These are phyloP conservation scores for Vararia minispora DNA, from an alignment of 768 basidiomycete species.

Conservation along the genomic window DNA sequence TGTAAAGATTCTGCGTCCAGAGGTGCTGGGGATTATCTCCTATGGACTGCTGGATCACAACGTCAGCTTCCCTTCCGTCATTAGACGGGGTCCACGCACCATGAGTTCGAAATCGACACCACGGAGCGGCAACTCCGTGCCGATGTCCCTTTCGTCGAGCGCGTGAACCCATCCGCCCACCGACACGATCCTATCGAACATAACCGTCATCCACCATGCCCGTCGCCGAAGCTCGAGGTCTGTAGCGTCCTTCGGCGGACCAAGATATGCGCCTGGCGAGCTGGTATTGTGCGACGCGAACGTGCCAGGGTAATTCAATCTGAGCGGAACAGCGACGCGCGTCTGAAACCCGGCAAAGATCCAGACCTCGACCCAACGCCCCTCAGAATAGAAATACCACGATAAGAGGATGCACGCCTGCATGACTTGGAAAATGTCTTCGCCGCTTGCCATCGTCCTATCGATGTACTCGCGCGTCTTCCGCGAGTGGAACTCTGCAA, in stretches of 20 bases:
- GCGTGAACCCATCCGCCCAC: conserved; percentile 78
- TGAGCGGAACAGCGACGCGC: conserved; percentile 69
- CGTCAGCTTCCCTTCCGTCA: conserved; percentile 10
- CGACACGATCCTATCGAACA: conserved; percentile 69
- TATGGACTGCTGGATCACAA: conserved; percentile 34
- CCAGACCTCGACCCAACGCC: conserved; percentile 87
- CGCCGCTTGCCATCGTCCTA: conserved; percentile 81
- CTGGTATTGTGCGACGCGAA: conserved; percentile 56
- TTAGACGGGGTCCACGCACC: conserved; percentile 28
- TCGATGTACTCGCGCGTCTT: conserved; percentile 86
- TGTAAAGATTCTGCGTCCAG: conserved; percentile 50
- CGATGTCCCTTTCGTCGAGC: conserved; percentile 74
- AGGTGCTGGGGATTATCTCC: conserved; percentile 73
- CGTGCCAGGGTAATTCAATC: conserved; percentile 79
- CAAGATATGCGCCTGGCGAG: conserved; percentile 70
- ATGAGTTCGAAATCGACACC: conserved; percentile 67
- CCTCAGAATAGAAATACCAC: conserved; percentile 89
- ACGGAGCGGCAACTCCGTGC: conserved; percentile 72
- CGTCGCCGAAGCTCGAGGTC: conserved; percentile 72
- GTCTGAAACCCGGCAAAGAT: conserved; percentile 82
- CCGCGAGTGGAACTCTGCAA: conserved; percentile 78
- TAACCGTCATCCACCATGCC: conserved; percentile 87
- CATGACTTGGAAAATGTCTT: conserved; percentile 79
- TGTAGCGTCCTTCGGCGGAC: conserved; percentile 63
- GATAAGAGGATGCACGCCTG: conserved; percentile 79